phyloP scores from a whole-genome alignment of 768 basidiomycete genomes.

The Butyriboletus loyo region DNA sequence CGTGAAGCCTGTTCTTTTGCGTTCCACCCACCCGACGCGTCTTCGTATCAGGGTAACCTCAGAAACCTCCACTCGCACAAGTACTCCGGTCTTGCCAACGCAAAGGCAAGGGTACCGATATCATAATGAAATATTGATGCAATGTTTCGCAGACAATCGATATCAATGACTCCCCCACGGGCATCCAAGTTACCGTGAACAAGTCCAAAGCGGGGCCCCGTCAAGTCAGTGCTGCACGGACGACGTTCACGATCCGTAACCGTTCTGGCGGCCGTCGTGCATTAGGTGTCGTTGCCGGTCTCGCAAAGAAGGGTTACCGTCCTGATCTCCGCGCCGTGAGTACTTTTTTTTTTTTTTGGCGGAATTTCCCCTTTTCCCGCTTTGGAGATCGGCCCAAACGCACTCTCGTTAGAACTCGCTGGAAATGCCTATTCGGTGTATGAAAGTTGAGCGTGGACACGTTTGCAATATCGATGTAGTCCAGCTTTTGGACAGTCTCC shows the following conservation, averaged over 20 bases:
- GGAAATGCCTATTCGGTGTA: constrained; percentile 56
- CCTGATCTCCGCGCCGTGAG: constrained; percentile 77
- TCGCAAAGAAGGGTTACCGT: constrained; percentile 68
- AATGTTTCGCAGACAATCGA: constrained; percentile 53
- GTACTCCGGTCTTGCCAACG: constrained; percentile 85
- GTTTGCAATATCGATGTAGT: constrained; percentile 69
- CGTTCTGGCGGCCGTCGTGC: constrained; percentile 72
- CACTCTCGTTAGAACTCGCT: constrained; percentile 94
- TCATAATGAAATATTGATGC: not conserved
- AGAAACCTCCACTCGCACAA: constrained; percentile 88
- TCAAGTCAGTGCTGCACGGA: constrained; percentile 46
- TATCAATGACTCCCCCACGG: constrained; percentile 52
- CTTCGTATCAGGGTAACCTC: constrained; percentile 67
- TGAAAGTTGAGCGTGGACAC: constrained; percentile 93
- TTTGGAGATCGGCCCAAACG: constrained; percentile 32
- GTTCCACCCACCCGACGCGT: constrained; percentile 4
- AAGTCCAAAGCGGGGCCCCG: constrained; percentile 58
- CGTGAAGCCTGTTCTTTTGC: constrained; percentile 26
- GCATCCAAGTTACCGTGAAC: constrained; percentile 60
- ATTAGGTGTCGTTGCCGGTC: constrained; percentile 56
- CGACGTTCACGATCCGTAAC: constrained; percentile 55
- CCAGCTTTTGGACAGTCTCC: constrained; percentile 21
- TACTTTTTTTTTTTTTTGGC: constrained; percentile 7
- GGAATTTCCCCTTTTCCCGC: not conserved
- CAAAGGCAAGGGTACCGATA: constrained; percentile 50